phyloP scores from a whole-genome alignment of 495 filamentous ascomycete species.

The Xylaria longipes region DNA sequence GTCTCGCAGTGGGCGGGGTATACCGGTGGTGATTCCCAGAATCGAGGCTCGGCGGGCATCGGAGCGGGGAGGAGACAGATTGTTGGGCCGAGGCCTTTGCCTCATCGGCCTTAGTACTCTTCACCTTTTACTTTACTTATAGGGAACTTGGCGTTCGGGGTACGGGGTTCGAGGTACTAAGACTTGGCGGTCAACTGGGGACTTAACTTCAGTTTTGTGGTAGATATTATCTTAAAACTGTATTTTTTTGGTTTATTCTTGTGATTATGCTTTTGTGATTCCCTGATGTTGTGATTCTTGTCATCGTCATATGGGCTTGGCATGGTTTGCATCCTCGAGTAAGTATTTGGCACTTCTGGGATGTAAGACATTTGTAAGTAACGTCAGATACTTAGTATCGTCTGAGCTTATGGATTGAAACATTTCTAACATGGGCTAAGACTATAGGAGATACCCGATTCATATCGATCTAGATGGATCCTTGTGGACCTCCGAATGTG shows the following conservation, averaged over 20 bases:
- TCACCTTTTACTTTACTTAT: not conserved
- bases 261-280: not conserved
- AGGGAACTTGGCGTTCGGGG: not conserved
- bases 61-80: slow-evolving; percentile 81
- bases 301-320: not conserved
- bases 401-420: not conserved
- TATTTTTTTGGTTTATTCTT: not conserved
- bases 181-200: not conserved
- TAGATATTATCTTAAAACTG: not conserved
- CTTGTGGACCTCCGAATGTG: too few relatives aligned
- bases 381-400: not conserved
- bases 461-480: too few relatives aligned
- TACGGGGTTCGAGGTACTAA: not conserved
- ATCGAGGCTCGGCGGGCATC: slow-evolving; percentile 71
- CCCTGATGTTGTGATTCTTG: not conserved
- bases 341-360: not conserved
- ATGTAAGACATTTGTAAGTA: too few relatives aligned
- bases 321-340: not conserved
- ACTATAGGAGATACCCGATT: too few relatives aligned
- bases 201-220: not conserved
- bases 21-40: slow-evolving; percentile 84
- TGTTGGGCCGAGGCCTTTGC: slow-evolving; percentile 74
- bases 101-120: slow-evolving; percentile 36
- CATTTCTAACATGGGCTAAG: too few relatives aligned
- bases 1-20: slow-evolving; percentile 86